phyloP scores from a whole-genome alignment of 306 rosid species.

The Spatholobus suberectus region DNA sequence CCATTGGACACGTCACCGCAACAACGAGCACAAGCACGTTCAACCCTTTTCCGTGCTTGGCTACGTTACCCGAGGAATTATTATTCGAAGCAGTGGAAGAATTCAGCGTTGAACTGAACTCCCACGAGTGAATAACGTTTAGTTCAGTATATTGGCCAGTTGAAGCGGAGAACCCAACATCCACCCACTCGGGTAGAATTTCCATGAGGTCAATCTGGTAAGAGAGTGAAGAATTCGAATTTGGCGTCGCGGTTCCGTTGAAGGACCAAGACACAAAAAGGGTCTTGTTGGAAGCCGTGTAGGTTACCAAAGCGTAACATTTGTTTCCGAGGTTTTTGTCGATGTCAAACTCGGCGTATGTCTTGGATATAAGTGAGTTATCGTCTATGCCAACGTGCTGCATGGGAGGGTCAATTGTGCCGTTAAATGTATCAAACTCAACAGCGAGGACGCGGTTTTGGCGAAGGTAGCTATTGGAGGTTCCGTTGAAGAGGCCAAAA shows the following conservation, averaged over 20 bases:
- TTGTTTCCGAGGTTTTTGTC: constrained; percentile 16
- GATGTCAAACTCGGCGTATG: constrained; percentile 19
- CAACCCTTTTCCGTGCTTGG: background rate
- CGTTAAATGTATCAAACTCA: constrained; percentile 40
- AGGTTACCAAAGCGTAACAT: constrained; percentile 29
- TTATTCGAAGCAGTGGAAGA: background rate
- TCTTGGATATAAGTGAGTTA: constrained; percentile 13
- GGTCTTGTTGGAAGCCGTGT: background rate
- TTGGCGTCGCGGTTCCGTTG: background rate
- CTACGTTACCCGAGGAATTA: background rate
- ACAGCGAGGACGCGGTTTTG: constrained; percentile 36
- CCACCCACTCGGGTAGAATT: constrained; percentile 40
- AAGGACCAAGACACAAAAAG: constrained; percentile 41
- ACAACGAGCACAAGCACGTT: background rate
- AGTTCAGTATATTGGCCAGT: constrained; percentile 11
- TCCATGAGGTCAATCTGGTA: constrained; percentile 33
- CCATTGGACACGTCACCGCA: background rate
- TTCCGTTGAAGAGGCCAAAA: constrained; percentile 35
- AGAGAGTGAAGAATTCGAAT: background rate
- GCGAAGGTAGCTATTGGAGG: constrained; percentile 2
- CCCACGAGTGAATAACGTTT: constrained; percentile 48
- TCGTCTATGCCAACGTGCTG: constrained; percentile 46
- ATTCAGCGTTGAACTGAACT: constrained; percentile 46
- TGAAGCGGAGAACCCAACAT: constrained; percentile 52
- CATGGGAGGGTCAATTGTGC: constrained; percentile 33